Evolutionary conservation across 2,329 filamentous ascomycete species (phyloP), one percentile per base, ranked within the genome.

Genomic region (Myriosclerotinia duriaeana): DNA sequence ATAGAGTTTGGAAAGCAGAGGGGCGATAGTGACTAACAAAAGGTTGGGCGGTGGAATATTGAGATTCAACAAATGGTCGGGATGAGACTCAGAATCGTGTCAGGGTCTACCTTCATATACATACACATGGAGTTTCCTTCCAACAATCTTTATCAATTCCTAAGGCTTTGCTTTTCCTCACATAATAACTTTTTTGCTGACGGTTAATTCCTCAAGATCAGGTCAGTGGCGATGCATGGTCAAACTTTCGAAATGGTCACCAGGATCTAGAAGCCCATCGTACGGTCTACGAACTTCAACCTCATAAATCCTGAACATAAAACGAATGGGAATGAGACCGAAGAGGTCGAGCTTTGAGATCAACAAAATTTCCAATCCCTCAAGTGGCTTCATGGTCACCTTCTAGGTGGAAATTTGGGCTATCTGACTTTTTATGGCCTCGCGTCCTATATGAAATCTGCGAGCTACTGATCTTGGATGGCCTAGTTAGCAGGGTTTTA

Each of bases 101-200:
- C 5, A 58, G 5, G 17, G 26, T 26, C 26, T 26, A 2, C 26
- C 26, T 26, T 26, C 3, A 26, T 26, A 26, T 26, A 26, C 26
- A 26, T 26, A 26, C 26, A 26, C 3, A 26, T 26, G 26, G 26
- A 26, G 26, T 26, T 26, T 26, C 26, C 26, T 26, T 26, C 26
- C 26, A 26, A 26, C 26, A 26, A 26, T 26, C 15, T 44, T 12
- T 44, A 0, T 11, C n/a, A 9, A 30, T 17, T 20, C 3, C 9
- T 5, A 17, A n/a, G 12, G 36, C 0, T 6, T 0, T 9, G 3
- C 17, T 36, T 11, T 1, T 3, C 5, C 2, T 46, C 26, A 15
- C 40, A 20, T n/a, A 12, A 30, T 34, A 1, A 34, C 5, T n/a
- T 38, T 5, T 46, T 34, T 46, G 14, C 26, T 15, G 30, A 58